These are phyloP conservation scores for Termitomyces sp. DNA, from an alignment of 768 basidiomycete genomes.

Conservation along the genomic window DNA sequence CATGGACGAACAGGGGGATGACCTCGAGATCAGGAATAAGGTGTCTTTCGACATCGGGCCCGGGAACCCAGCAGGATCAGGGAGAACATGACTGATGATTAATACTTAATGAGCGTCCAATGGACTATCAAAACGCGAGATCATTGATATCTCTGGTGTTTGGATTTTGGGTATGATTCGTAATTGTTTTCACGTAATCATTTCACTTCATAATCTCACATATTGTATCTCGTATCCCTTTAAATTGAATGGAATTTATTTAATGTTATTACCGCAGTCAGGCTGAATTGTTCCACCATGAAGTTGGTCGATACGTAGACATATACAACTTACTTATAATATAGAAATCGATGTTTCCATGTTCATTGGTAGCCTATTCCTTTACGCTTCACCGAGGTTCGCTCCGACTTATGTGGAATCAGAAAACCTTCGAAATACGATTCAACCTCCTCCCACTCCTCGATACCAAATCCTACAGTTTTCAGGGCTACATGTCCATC, in stretches of 20 bases:
- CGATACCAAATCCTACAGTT: constrained; percentile 8
- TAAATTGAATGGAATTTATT: neutral
- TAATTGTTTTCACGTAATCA: no score
- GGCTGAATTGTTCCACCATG: neutral
- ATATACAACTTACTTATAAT: neutral
- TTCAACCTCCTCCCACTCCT: constrained; percentile 12
- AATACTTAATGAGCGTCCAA: no score
- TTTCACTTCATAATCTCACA: neutral
- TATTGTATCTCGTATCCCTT: neutral
- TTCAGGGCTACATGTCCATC: constrained; percentile 13
- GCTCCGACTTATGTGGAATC: neutral
- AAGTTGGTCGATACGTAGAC: neutral
- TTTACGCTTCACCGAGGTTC: constrained; percentile 1
- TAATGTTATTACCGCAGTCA: neutral
- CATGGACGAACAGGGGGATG: constrained; percentile 21
- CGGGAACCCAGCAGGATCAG: neutral
- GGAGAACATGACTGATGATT: neutral
- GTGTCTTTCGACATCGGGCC: constrained; percentile 7
- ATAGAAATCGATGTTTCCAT: neutral
- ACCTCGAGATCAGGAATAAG: constrained; percentile 4
- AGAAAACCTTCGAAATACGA: constrained; percentile 11
- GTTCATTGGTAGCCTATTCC: neutral
- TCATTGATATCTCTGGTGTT: neutral
- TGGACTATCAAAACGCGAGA: neutral
- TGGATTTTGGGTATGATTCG: no score